Base-by-base conservation (phyloP, 1,139 yeast genomes). In the Blastobotrys arbuscula region DNA sequence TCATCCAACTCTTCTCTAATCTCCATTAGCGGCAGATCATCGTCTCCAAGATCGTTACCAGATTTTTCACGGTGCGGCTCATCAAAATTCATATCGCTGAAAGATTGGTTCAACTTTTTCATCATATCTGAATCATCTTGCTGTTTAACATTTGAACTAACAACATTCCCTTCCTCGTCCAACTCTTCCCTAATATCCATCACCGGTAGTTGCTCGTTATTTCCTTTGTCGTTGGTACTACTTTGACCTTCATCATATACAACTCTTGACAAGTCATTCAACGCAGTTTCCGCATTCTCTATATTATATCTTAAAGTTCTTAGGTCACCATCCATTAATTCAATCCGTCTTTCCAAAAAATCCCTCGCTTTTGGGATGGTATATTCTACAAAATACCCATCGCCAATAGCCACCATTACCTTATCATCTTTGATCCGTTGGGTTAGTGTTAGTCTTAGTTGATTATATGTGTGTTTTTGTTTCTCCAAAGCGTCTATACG, bases 171-270 rank as follows among this genome's bases (percentile, higher is more conserved):
- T 12, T 84, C 81, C 0, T 85, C 95, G 63, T 89, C 96, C 39
- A 90, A 66, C 49, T 84, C 89, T 61, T 90, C 97, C 46, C 82
- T 75, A 20, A 89, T 89, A 50, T 89, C 97, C 82, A 89, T 81
- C 16, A 81, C 23, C 7, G 52, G 48, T 1, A 55, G 38, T 47
- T 82, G 75, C 19, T 89, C 89, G 51, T 88, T 96, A 36, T 50
- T 30, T 20, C 19, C 20, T 28, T 18, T 15, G 31, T 28, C 38
- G 57, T 89, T 66, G 48, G 84, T 88, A 61, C 89, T 97, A 45
- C 82, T 89, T 88, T 50, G 88, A 96, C 20, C 31, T 31, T 51
- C 39, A 7, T 43, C 47, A 3, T 20, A 50, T 42, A 8, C 55
- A 48, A 42, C 54, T 44, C 40, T 50, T 48, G 37, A 55, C 42